Evolutionary conservation across 179 eudicot species (phyloP).

Genomic region (Corrigiola litoralis): DNA sequence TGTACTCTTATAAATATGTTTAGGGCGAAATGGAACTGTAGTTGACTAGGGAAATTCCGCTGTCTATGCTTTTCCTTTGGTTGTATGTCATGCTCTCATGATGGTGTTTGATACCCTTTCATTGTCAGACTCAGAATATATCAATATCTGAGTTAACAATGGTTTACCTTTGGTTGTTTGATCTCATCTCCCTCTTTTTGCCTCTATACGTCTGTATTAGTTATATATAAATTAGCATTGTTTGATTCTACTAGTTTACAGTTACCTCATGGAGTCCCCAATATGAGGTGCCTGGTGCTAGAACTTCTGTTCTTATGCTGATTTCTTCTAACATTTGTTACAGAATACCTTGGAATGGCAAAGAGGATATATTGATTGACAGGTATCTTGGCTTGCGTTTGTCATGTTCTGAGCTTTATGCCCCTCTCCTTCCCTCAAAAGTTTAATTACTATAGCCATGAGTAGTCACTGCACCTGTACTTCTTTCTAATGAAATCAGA

Average conservation of each 20-base stretch:
- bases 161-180: too few species aligned
- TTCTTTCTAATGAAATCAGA: slow-evolving; percentile 33
- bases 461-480: not conserved
- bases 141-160: too few species aligned
- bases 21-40: too few species aligned
- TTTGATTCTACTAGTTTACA: not conserved
- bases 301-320: not conserved
- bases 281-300: not conserved
- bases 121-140: too few species aligned
- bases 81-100: too few species aligned
- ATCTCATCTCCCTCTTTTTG: too few species aligned
- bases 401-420: not conserved
- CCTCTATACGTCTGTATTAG: not conserved
- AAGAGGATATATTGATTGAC: slow-evolving; percentile 84
- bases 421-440: not conserved
- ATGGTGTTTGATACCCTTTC: too few species aligned
- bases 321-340: not conserved
- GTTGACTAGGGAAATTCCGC: too few species aligned
- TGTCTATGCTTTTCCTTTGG: too few species aligned
- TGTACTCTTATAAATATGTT: too few species aligned
- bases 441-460: not conserved
- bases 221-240: not conserved
- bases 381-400: slow-evolving; percentile 39
- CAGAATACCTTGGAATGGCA: slow-evolving; percentile 99
- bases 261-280: not conserved